A percentile compares a stretch with the other conserved stretches of the same genome.
These are phyloP conservation scores for Gomphus bonarii DNA, from an alignment of 1,284 basidiomycete species.

Conservation along the genomic window DNA sequence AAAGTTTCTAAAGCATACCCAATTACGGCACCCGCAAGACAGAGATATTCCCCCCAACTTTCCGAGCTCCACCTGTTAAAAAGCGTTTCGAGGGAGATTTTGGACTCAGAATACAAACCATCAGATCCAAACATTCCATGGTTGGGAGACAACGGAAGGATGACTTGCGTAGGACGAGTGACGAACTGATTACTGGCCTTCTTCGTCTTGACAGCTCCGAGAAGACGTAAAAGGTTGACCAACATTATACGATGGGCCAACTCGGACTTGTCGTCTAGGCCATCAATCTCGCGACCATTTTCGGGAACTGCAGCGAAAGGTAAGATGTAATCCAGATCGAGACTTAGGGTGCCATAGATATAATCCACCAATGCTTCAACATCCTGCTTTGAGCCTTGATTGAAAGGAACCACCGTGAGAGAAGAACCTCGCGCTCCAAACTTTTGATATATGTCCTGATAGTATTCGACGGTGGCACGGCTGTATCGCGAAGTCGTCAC, in stretches of 20 bases:
- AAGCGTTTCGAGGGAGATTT: conserved; percentile 95
- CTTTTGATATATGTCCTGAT: conserved; percentile 96
- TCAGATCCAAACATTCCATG: conserved; percentile 98
- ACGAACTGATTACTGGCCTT: conserved; percentile 95
- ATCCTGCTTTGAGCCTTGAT: conserved; percentile 96
- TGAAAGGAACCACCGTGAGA: conserved; percentile 96
- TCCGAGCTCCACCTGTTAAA: conserved; percentile 99
- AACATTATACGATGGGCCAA: conserved; percentile 97
- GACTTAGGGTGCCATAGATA: conserved; percentile 87
- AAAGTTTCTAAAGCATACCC: conserved; percentile 45
- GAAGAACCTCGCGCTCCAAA: conserved; percentile 92
- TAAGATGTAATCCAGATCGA: conserved; percentile 97
- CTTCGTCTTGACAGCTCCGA: conserved; percentile 96
- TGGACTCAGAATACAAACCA: conserved; percentile 96
- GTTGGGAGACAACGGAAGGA: conserved; percentile 94
- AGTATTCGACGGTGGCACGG: conserved; percentile 93
- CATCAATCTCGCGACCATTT: conserved; percentile 96
- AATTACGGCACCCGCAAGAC: conserved; percentile 95
- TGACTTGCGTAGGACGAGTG: conserved; percentile 95
- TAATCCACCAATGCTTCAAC: conserved; percentile 97
- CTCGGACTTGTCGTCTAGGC: conserved; percentile 94
- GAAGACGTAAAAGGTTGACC: conserved; percentile 87
- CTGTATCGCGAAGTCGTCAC: conserved; percentile 96
- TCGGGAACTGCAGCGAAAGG: conserved; percentile 98
- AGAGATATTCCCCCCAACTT: conserved; percentile 98